These are phyloP conservation scores for Fusarium sp. DNA, from an alignment of 2,329 filamentous ascomycete genomes.

Conservation along the genomic window DNA sequence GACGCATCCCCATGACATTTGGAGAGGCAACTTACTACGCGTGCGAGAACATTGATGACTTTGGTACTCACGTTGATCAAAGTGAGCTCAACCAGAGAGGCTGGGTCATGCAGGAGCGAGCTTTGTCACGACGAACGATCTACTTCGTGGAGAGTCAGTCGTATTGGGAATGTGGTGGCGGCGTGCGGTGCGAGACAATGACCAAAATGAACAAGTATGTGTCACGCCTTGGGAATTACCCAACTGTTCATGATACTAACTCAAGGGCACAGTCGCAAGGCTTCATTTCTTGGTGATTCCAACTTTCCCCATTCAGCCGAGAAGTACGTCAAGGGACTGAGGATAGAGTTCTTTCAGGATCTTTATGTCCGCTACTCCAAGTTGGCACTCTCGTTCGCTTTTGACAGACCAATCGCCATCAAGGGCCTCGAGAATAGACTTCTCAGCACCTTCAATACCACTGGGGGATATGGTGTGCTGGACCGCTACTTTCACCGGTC, in stretches of 20 bases:
- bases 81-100: background rate
- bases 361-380: background rate
- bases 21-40: background rate
- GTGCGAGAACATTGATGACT: background rate
- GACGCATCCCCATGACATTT: background rate
- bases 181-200: background rate
- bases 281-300: background rate
- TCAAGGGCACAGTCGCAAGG: background rate
- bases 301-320: background rate
- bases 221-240: too few relatives aligned
- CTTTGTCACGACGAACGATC: background rate
- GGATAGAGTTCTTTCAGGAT: background rate
- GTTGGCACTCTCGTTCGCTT: background rate
- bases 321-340: background rate
- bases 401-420: background rate
- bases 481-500: background rate
- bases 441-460: background rate
- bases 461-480: background rate
- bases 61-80: background rate
- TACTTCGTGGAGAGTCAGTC: background rate
- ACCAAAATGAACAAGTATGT: background rate
- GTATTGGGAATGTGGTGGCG: background rate
- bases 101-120: background rate
- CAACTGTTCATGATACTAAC: background rate
- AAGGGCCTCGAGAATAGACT: background rate